Evolutionary conservation across 2,329 filamentous ascomycete species (phyloP), one percentile per base, ranked within the genome.

Genomic region (Alternaria burnsii): DNA sequence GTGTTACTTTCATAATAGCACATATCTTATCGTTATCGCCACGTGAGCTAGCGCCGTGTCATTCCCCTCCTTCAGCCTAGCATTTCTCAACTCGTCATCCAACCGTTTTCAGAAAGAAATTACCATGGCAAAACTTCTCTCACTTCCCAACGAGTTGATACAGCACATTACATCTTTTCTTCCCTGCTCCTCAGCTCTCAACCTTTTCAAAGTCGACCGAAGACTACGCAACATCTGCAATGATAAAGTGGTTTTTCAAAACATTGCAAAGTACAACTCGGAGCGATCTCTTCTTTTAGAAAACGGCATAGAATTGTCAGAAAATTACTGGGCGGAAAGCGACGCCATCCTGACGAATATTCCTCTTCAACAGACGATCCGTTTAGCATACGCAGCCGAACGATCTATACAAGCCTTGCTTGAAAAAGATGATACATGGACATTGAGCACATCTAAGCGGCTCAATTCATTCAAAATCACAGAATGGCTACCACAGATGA

Each of bases 401-500:
- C 52, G 55, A 41, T 48, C 61, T 4, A 42, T 64, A 14, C 22
- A 36, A 18, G 54, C 41, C 9, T 20, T 43, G 22, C 16, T 18
- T 11, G 8, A 28, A 18, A 28, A 28, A 3, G 54, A 38, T 22
- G 24, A 50, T 32, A 40, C 22, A 14, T 58, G 54, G 58, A 34
- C 52, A 36, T 18, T 60, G 22, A 14, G 28, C 20, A 51, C 41
- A n/a, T 48, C 47, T 11, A 50, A 53, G n/a, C 30, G 22, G 1
- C 30, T 46, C 4, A 50, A 26, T 7, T 36, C 38, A 5, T 54
- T 34, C 10, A 65, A 66, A 18, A 20, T 71, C 14, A 52, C 50
- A 14, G 52, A 66, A 11, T 71, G 69, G 71, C 57, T 73, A 8
- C 70, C 70, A 14, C 70, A 71, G 9, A 47, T 72, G 26, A 24